Evolutionary conservation across 371 early-diverging fungal species (phyloP).

Genomic region (Entomophthora muscae): DNA sequence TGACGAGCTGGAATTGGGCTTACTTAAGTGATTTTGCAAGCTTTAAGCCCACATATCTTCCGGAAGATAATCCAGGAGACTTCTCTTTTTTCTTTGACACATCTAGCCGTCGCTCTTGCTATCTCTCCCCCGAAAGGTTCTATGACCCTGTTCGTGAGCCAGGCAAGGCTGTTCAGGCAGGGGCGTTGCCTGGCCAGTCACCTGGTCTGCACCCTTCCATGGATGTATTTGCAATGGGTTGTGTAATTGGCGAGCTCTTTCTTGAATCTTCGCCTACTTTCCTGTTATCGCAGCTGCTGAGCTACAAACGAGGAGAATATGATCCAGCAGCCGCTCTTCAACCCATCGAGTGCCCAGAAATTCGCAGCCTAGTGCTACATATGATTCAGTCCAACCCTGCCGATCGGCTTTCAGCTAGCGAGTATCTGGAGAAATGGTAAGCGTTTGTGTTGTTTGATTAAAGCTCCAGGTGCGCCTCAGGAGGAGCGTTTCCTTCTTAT

Average conservation of each 20-base stretch:
- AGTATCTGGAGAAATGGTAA: slow-evolving; percentile 57
- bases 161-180: slow-evolving; percentile 25
- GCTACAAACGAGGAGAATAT: slow-evolving; percentile 62
- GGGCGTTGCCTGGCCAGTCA: slow-evolving; percentile 5
- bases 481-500: slow-evolving; percentile 49
- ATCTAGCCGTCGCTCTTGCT: slow-evolving; percentile 68
- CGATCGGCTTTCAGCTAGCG: slow-evolving; percentile 43
- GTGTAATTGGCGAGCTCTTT: slow-evolving; percentile 88
- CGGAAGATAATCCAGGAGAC: slow-evolving; percentile 89
- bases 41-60: slow-evolving; percentile 79
- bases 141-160: slow-evolving; percentile 46
- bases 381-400: slow-evolving; percentile 78
- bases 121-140: slow-evolving; percentile 91
- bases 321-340: slow-evolving; percentile 42
- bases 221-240: slow-evolving; percentile 93
- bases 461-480: slow-evolving; percentile 25
- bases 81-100: slow-evolving; percentile 90
- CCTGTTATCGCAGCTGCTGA: slow-evolving; percentile 72
- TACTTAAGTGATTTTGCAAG: slow-evolving; percentile 75
- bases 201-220: slow-evolving; percentile 50
- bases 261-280: slow-evolving; percentile 80
- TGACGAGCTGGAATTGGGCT: slow-evolving; percentile 89
- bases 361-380: slow-evolving; percentile 50
- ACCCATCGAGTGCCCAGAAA: slow-evolving; percentile 62
- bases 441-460: not conserved